These are phyloP conservation scores for Achaetomium macrosporum DNA, from an alignment of 2,329 filamentous ascomycete species.

Conservation along the genomic window DNA sequence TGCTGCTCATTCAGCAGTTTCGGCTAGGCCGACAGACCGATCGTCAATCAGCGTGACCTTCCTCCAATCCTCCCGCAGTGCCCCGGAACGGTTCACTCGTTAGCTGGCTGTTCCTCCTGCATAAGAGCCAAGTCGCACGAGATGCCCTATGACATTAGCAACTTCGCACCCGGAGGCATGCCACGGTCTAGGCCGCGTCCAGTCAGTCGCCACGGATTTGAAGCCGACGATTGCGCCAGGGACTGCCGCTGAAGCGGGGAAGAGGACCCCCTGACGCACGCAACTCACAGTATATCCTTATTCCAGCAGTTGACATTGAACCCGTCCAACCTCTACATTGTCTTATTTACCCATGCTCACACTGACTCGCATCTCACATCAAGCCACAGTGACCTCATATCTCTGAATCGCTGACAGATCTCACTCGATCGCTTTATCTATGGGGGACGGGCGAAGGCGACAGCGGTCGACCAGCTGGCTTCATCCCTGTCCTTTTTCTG, in stretches of 20 bases:
- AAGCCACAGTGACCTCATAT: background rate
- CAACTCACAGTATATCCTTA: too few relatives aligned
- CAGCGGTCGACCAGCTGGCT: background rate
- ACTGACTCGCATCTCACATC: too few relatives aligned
- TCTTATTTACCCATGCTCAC: too few relatives aligned
- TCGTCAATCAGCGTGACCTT: conserved; percentile 8
- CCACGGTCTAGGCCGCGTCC: conserved; percentile 2
- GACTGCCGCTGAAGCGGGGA: too few relatives aligned
- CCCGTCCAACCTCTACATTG: too few relatives aligned
- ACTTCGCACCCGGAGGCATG: conserved; percentile 4
- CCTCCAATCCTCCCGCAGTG: background rate
- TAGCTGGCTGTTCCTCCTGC: conserved; percentile 22
- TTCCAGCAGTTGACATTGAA: too few relatives aligned
- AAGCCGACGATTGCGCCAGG: too few relatives aligned
- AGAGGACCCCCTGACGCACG: too few relatives aligned
- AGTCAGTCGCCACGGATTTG: background rate
- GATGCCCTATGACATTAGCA: conserved; percentile 16
- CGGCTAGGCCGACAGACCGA: too few relatives aligned
- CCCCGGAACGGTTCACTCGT: conserved; percentile 20
- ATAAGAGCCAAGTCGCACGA: conserved; percentile 21
- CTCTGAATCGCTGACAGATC: background rate
- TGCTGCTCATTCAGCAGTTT: too few relatives aligned
- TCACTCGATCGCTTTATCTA: background rate
- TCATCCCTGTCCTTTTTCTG: background rate
- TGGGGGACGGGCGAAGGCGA: background rate